Evolutionary conservation across 345 rosid species (phyloP), one percentile per base, ranked within the genome.

Genomic region (Lepidium africanum): DNA sequence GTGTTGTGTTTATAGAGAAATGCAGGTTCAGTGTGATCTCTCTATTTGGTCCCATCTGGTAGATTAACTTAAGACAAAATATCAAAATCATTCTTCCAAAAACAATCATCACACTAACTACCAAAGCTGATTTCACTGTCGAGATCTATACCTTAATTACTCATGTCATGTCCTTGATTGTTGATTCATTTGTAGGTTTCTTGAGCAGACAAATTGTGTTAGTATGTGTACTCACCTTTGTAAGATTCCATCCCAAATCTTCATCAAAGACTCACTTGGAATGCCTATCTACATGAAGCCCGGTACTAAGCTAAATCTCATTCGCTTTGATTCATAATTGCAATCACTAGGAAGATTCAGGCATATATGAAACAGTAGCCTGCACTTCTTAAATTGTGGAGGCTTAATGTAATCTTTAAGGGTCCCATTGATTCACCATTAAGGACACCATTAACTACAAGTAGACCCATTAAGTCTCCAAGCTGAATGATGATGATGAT

Each of bases 211-310:
- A 32, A 87, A 86, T 69, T 94, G 99, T 67, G 86, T 85, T 9
- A 95, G 99, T 32, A 87, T 86, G 96, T 94, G 99, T 75, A 86
- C 86, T 40, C 90, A 94, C 77, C 81, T 94, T 10, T 94, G 99
- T 48, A 94, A 86, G 78, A 73, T 82, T 60, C 95, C 99, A 48
- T 74, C 81, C 47, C 99, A 90, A 76, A 76, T 78, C 62, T 91
- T 94, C 72, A 88, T 94, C 63, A 88, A 82, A 78, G 76, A 81
- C 59, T 80, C 95, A 63, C 72, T 94, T 1, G 97, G 99, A 59
- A 80, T 91, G 88, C 88, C 97, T 1, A 81, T 90, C 79, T 81
- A 87, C 81, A 90, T 94, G 95, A 86, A 81, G 56, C 99, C 99
- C 0, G 80, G 99, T 94, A 87, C 45, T 64, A 16, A 9, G 4